These are phyloP conservation scores for Candida glucosophila DNA, from an alignment of 1,139 yeast genomes.

Conservation along the genomic window DNA sequence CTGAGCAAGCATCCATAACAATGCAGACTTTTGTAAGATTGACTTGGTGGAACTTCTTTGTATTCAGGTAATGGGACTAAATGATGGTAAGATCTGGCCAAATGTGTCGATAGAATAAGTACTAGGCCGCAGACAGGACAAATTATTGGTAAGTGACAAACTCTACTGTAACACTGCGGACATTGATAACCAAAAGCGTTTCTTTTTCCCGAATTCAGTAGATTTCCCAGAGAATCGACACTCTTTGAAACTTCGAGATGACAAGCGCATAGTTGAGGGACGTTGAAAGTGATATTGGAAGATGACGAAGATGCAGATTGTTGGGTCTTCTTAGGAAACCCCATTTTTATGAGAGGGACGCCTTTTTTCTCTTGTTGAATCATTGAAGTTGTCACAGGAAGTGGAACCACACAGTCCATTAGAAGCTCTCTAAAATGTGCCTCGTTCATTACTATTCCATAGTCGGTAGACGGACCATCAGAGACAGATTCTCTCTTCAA, in stretches of 20 bases:
- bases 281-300: conserved; percentile 17
- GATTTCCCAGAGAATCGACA: conserved; percentile 20
- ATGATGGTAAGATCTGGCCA: conserved; percentile 94
- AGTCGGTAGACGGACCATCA: conserved; percentile 17
- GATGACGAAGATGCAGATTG: conserved; percentile 27
- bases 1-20: conserved; percentile 66
- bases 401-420: conserved; percentile 86
- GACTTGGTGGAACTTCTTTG: conserved; percentile 54
- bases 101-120: conserved; percentile 84
- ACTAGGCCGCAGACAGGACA: conserved; percentile 93
- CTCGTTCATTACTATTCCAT: conserved; percentile 83
- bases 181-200: conserved; percentile 53
- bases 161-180: conserved; percentile 81
- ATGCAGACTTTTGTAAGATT: conserved; percentile 29
- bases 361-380: conserved; percentile 30
- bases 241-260: too few relatives aligned
- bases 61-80: conserved; percentile 77
- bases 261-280: conserved; percentile 85
- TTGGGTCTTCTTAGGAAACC: conserved; percentile 72
- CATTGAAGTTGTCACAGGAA: conserved; percentile 49
- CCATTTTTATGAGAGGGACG: conserved; percentile 89
- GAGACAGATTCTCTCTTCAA: conserved; percentile 6
- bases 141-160: conserved; percentile 81
- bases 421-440: conserved; percentile 76
- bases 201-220: conserved; percentile 9